Evolutionary conservation across 192 early-diverging fungal genomes (phyloP).

Genomic region (Chytriomyces hyalinus): DNA sequence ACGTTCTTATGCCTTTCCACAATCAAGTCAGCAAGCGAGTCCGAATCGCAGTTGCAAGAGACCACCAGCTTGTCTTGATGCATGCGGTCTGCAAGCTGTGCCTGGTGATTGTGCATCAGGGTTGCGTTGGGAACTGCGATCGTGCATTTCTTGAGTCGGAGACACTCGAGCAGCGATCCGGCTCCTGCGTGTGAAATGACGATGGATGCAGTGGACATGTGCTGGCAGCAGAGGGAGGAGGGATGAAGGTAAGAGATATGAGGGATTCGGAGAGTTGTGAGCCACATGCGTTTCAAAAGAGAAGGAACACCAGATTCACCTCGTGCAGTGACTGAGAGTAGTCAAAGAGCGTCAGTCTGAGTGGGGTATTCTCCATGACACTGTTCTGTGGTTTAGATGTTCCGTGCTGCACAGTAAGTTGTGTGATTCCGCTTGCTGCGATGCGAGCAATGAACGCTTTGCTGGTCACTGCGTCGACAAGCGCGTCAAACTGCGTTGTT

Average conservation of each 20-base stretch:
- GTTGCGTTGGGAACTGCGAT: slow-evolving; percentile 77
- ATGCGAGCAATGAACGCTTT: slow-evolving; percentile 57
- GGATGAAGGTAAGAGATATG: background rate
- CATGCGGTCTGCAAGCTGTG: slow-evolving; percentile 78
- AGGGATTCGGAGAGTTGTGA: background rate
- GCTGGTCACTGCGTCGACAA: slow-evolving; percentile 60
- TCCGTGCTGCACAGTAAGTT: slow-evolving; percentile 76
- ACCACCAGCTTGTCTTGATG: slow-evolving; percentile 60
- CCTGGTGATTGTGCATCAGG: slow-evolving; percentile 89
- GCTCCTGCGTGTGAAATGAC: slow-evolving; percentile 88
- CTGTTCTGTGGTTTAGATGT: background rate
- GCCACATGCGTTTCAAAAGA: background rate
- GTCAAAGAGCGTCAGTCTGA: slow-evolving; percentile 13
- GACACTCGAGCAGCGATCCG: slow-evolving; percentile 81
- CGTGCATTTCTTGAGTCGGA: slow-evolving; percentile 62
- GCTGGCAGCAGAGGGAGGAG: slow-evolving; percentile 55
- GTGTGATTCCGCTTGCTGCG: slow-evolving; percentile 52
- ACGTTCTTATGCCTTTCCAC: background rate
- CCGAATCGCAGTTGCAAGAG: slow-evolving; percentile 27
- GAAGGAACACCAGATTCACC: slow-evolving; percentile 4
- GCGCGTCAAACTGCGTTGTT: slow-evolving; percentile 85
- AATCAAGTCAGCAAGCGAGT: slow-evolving; percentile 12
- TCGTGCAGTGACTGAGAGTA: slow-evolving; percentile 27
- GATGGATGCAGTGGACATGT: slow-evolving; percentile 57
- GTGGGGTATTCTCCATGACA: background rate